These are phyloP conservation scores for Saccharomyces eubayanus DNA, from an alignment of 805 yeast species.

Conservation along the genomic window DNA sequence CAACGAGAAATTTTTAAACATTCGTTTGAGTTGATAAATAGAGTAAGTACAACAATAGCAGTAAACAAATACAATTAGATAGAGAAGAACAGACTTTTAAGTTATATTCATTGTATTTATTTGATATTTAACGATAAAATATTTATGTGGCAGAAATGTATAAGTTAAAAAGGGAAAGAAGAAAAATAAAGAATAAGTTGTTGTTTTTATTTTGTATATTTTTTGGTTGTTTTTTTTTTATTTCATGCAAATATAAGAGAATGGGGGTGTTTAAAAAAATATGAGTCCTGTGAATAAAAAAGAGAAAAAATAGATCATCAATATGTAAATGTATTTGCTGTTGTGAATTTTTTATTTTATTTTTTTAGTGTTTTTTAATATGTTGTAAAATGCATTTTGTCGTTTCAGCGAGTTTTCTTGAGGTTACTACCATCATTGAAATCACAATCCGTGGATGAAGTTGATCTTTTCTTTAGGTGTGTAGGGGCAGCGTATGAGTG, in stretches of 20 bases:
- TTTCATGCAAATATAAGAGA: neutral
- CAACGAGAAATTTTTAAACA: slow-evolving; percentile 40
- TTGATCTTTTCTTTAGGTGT: slow-evolving; percentile 18
- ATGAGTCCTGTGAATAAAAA: neutral
- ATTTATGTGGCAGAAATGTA: neutral
- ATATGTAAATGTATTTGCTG: neutral
- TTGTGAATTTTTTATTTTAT: neutral
- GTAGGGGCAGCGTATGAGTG: neutral
- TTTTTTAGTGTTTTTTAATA: neutral
- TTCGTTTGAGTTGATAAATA: slow-evolving; percentile 15
- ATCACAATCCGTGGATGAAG: slow-evolving; percentile 21
- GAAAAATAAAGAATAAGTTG: neutral
- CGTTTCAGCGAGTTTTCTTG: neutral
- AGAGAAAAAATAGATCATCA: neutral
- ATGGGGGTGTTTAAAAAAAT: neutral
- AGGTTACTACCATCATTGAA: slow-evolving; percentile 12
- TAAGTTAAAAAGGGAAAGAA: neutral
- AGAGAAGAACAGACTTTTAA: neutral
- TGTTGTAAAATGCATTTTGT: neutral
- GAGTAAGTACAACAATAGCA: neutral
- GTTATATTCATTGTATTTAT: neutral
- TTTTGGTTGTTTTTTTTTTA: neutral
- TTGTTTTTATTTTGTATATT: neutral
- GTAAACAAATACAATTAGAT: neutral
- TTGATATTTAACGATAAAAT: neutral